A percentile compares a stretch with the other conserved stretches of the same genome.
phyloP scores from a whole-genome alignment of 176 grass and related monocot genomes.

The Triticum turgidum region DNA sequence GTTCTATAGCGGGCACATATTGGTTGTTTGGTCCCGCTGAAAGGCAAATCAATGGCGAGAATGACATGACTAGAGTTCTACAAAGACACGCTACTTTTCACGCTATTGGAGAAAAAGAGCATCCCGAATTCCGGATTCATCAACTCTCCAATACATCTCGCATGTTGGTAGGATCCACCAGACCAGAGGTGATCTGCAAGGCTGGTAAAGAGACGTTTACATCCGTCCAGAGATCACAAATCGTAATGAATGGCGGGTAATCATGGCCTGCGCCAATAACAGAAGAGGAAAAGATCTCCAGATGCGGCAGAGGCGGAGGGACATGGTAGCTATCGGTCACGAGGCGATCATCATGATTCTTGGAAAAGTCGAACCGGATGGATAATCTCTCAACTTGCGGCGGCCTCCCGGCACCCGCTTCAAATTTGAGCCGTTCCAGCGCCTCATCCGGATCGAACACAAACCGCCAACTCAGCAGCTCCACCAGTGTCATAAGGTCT shows the following conservation, averaged over 20 bases:
- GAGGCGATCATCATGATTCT: neutral
- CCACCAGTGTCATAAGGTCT: neutral
- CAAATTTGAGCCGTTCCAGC: no score
- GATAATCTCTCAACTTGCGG: neutral
- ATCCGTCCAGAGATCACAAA: neutral
- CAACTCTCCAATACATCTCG: neutral
- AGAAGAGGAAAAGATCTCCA: neutral
- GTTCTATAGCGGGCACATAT: neutral
- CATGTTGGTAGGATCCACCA: neutral
- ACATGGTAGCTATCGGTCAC: neutral
- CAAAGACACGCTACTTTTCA: neutral
- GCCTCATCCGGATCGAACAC: neutral
- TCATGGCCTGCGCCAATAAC: neutral
- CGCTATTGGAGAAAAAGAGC: neutral
- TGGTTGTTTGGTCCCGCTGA: neutral
- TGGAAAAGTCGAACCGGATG: neutral
- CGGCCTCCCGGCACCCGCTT: neutral
- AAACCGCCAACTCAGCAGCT: neutral
- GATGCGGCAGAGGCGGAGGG: neutral
- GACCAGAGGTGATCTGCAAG: neutral
- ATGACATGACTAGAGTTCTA: neutral
- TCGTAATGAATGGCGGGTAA: neutral
- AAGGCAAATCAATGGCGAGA: neutral
- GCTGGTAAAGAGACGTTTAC: neutral
- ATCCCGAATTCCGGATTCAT: neutral